phyloP scores from a whole-genome alignment of 805 yeast species.

The Yamadazyma ubonensis region DNA sequence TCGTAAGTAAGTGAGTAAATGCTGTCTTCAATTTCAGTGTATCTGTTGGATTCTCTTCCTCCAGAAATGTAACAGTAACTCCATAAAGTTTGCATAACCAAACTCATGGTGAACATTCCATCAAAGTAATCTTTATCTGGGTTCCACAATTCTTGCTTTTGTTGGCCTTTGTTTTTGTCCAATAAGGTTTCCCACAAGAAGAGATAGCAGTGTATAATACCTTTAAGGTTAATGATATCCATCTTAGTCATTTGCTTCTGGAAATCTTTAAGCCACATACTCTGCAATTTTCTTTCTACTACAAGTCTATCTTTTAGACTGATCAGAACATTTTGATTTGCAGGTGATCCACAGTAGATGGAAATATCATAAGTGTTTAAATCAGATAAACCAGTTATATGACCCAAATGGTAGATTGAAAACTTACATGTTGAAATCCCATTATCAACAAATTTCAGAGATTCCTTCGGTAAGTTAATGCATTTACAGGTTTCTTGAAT shows the following conservation, averaged over 20 bases:
- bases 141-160: constrained; percentile 23
- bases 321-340: constrained; percentile 56
- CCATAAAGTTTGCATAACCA: constrained; percentile 42
- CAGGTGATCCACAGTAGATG: constrained; percentile 78
- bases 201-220: constrained; percentile 40
- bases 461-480: constrained; percentile 8
- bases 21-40: constrained; percentile 18
- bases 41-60: constrained; percentile 22
- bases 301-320: constrained; percentile 33
- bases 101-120: constrained; percentile 34
- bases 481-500: constrained; percentile 11
- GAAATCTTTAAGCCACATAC: constrained; percentile 29
- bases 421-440: constrained; percentile 24
- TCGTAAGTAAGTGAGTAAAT: constrained; percentile 19
- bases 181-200: constrained; percentile 41
- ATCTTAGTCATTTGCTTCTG: constrained; percentile 12
- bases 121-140: constrained; percentile 38
- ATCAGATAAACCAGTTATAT: constrained; percentile 57
- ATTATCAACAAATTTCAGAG: constrained; percentile 9
- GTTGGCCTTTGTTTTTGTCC: constrained; percentile 7
- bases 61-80: constrained; percentile 33
- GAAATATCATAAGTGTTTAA: constrained; percentile 77
- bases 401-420: constrained; percentile 72
- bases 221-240: constrained; percentile 33
- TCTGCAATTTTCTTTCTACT: constrained; percentile 33